Conservation (phyloP, 805 yeast species). For the Deakozyma indianensis region DNA sequence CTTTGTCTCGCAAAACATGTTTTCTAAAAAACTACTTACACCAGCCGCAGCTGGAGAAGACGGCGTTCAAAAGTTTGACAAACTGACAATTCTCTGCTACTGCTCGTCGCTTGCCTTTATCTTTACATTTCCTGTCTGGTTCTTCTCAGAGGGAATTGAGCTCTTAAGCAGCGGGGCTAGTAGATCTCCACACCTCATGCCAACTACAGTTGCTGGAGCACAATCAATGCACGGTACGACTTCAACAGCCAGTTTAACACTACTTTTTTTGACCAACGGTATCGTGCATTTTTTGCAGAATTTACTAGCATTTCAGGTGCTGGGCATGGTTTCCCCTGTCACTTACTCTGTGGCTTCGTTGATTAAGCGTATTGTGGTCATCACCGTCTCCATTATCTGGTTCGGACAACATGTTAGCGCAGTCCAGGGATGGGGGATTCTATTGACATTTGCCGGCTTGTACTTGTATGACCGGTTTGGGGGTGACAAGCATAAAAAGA, state of each 20-base stretch:
- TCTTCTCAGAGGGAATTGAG: conserved; percentile 38
- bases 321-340: conserved; percentile 72
- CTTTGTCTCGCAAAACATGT: conserved; percentile 76
- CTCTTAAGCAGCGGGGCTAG: conserved; percentile 8
- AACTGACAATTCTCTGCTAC: conserved; percentile 65
- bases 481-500: conserved; percentile 16
- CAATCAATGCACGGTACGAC: conserved; percentile 8
- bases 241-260: conserved; percentile 27
- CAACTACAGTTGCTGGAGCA: not conserved
- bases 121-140: conserved; percentile 62
- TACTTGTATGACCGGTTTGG: conserved; percentile 29
- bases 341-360: conserved; percentile 77
- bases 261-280: conserved; percentile 49
- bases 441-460: conserved; percentile 25
- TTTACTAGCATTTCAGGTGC: conserved; percentile 62
- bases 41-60: conserved; percentile 7
- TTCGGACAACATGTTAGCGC: conserved; percentile 30
- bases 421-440: conserved; percentile 28
- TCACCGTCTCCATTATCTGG: conserved; percentile 60
- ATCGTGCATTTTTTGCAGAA: conserved; percentile 69
- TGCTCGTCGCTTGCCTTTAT: conserved; percentile 61
- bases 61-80: conserved; percentile 42
- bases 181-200: conserved; percentile 12
- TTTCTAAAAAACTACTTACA: conserved; percentile 70
- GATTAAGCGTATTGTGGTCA: conserved; percentile 78